Evolutionary conservation across 345 rosid genomes (phyloP).

Genomic region (Ceriops zippeliana): DNA sequence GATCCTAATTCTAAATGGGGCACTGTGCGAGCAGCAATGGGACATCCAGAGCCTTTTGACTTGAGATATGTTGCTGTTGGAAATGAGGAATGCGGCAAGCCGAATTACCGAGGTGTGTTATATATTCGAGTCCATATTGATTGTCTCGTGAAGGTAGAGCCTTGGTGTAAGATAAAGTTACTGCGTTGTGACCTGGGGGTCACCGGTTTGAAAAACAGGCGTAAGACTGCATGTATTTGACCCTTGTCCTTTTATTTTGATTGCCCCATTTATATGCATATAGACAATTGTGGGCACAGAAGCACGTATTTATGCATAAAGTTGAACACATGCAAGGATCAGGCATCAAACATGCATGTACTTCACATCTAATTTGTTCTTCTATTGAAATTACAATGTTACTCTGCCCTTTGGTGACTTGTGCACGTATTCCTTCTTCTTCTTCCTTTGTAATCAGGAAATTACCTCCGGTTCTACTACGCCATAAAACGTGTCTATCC

Average conservation of each 20-base stretch:
- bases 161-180: no score
- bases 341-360: not conserved
- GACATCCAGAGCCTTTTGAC: conserved; percentile 87
- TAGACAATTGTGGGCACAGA: not conserved
- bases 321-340: not conserved
- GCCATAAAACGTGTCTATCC: conserved; percentile 78
- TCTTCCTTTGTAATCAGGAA: conserved; percentile 75
- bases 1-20: conserved; percentile 78
- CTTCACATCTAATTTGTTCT: not conserved
- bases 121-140: not conserved
- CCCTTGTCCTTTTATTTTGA: no score
- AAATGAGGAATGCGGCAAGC: conserved; percentile 88
- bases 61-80: conserved; percentile 89
- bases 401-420: not conserved
- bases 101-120: conserved; percentile 68
- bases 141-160: not conserved
- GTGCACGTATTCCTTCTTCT: not conserved
- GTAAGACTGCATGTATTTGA: no score
- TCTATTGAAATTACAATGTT: not conserved
- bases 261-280: no score
- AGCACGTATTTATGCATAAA: not conserved
- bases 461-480: conserved; percentile 81
- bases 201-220: no score
- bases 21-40: conserved; percentile 83
- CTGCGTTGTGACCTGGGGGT: no score